A percentile compares a stretch with the other conserved stretches of the same genome.
phyloP scores from a whole-genome alignment of 2,329 filamentous ascomycete genomes.

The Verticillium klebahnii region DNA sequence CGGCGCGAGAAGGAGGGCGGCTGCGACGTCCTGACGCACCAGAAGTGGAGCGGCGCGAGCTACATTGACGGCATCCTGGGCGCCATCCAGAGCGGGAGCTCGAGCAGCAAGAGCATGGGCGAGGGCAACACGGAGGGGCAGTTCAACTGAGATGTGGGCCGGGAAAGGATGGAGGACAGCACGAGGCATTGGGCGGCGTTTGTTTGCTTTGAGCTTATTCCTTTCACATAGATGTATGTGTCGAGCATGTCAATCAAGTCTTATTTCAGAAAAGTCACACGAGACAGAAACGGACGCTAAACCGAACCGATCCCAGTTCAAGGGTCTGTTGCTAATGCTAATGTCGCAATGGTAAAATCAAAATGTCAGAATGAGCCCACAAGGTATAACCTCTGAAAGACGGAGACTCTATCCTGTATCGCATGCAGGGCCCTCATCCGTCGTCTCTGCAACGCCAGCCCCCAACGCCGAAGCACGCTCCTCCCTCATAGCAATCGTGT shows the following conservation, averaged over 20 bases:
- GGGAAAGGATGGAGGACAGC: neutral
- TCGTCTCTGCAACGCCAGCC: neutral
- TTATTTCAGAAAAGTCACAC: no score
- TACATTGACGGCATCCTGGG: conserved; percentile 89
- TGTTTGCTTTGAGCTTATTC: neutral
- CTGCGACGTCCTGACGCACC: conserved; percentile 90
- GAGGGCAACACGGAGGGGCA: conserved; percentile 85
- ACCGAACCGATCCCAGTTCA: neutral
- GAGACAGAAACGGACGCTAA: no score
- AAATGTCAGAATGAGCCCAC: neutral
- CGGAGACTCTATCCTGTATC: neutral
- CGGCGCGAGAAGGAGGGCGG: conserved; percentile 83
- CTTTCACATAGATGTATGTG: no score
- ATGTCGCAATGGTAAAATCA: neutral
- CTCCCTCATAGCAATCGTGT: neutral
- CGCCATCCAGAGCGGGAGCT: conserved; percentile 86
- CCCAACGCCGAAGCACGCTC: neutral
- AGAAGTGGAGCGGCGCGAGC: conserved; percentile 70
- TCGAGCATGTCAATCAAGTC: no score
- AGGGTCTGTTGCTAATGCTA: neutral
- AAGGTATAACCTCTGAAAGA: neutral
- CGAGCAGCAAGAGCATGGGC: conserved; percentile 87
- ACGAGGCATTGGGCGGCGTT: conserved; percentile 11
- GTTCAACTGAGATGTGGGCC: conserved; percentile 34
- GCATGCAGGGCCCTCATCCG: neutral